Percentiles rank a stretch among this genome's conserved stretches.
These are phyloP conservation scores for Silene latifolia DNA, from an alignment of 148 eudicot genomes.

Conservation along the genomic window DNA sequence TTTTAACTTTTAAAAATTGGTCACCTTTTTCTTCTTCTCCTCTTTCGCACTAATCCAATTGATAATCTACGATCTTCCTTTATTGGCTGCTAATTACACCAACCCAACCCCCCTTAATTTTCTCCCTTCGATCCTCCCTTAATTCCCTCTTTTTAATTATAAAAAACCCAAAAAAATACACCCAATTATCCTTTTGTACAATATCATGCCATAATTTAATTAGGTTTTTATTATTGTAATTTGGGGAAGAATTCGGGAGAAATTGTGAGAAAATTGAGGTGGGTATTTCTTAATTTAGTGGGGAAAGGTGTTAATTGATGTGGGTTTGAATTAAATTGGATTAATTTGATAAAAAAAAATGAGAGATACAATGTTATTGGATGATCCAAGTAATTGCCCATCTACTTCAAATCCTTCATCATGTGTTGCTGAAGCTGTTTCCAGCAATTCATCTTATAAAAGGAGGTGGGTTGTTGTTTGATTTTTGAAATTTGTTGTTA, in stretches of 20 bases:
- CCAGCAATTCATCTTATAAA: slow-evolving; percentile 13
- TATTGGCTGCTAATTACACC: no score
- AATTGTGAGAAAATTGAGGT: slow-evolving; percentile 2
- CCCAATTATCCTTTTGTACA: no score
- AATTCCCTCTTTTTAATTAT: background rate
- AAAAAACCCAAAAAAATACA: background rate
- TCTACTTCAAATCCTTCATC: slow-evolving; percentile 32
- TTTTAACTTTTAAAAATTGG: background rate
- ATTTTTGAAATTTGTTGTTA: slow-evolving; percentile 10
- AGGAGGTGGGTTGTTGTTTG: slow-evolving; percentile 25
- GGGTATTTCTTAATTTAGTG: slow-evolving; percentile 3
- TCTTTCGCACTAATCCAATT: background rate
- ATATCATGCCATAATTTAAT: background rate
- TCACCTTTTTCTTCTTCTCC: background rate
- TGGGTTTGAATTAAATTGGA: background rate
- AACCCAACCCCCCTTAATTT: no score
- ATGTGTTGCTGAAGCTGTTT: slow-evolving; percentile 20
- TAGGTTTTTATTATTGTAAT: slow-evolving; percentile 1
- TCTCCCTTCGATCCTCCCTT: background rate
- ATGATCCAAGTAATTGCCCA: slow-evolving; percentile 37
- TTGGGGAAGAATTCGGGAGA: background rate
- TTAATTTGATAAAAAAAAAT: slow-evolving; percentile 17
- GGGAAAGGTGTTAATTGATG: background rate
- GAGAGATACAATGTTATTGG: slow-evolving; percentile 46
- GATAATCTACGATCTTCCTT: background rate